phyloP scores from a whole-genome alignment of 1,284 basidiomycete genomes.

The Coriolopsis trogii region DNA sequence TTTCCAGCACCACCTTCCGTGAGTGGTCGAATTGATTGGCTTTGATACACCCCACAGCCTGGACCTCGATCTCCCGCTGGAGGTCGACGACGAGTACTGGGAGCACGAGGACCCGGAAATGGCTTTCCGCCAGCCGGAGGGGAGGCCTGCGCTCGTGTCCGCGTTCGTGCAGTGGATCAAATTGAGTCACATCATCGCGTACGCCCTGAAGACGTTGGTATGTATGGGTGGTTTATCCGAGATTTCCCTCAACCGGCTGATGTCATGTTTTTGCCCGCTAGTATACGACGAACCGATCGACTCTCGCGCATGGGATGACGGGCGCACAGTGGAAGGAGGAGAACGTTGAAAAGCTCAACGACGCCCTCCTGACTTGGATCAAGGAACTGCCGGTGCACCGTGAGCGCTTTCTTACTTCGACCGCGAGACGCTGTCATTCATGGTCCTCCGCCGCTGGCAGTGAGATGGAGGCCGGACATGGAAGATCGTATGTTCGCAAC shows the following conservation, averaged over 20 bases:
- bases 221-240: not conserved
- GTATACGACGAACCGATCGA: slow-evolving; percentile 76
- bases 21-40: not conserved
- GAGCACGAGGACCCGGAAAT: slow-evolving; percentile 49
- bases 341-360: slow-evolving; percentile 72
- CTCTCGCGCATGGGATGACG: slow-evolving; percentile 50
- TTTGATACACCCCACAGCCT: slow-evolving; percentile 47
- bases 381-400: slow-evolving; percentile 69
- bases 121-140: slow-evolving; percentile 66
- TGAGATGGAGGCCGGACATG: slow-evolving; percentile 68
- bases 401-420: too few species aligned
- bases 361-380: slow-evolving; percentile 73
- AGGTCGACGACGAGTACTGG: slow-evolving; percentile 90
- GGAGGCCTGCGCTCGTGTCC: slow-evolving; percentile 59
- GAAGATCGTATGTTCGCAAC: slow-evolving; percentile 54
- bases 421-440: not conserved
- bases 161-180: slow-evolving; percentile 72
- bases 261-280: slow-evolving; percentile 31
- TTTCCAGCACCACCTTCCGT: not conserved
- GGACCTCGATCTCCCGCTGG: slow-evolving; percentile 78
- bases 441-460: too few species aligned
- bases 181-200: slow-evolving; percentile 73
- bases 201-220: slow-evolving; percentile 72
- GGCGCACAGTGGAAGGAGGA: slow-evolving; percentile 59
- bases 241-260: not conserved